Conservation (phyloP, 139 green algal genomes). For the Closterium sp. region DNA sequence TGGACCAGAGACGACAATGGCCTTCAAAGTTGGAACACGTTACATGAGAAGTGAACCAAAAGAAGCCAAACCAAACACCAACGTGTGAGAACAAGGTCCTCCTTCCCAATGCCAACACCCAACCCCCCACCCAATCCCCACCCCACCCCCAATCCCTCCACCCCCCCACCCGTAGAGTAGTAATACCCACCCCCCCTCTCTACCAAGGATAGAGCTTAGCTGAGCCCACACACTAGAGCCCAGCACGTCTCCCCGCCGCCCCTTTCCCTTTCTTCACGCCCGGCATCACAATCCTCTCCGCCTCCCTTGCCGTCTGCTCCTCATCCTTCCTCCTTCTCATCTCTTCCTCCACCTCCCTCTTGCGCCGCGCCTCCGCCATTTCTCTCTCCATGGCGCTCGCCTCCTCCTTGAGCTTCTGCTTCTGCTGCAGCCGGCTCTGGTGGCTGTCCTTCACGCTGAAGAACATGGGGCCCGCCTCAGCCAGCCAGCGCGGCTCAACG, state of each 20-base stretch:
- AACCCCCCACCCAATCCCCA: no score
- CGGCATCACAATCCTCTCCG: conserved; percentile 71
- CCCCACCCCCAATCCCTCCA: no score
- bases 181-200: no score
- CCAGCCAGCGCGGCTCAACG: conserved; percentile 95
- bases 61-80: no score
- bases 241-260: neutral
- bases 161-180: no score
- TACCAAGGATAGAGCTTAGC: no score
- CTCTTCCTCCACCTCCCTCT: conserved; percentile 53
- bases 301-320: conserved; percentile 55
- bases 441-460: conserved; percentile 89
- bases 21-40: no score
- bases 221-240: neutral
- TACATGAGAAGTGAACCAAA: no score
- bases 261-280: conserved; percentile 35
- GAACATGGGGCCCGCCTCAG: conserved; percentile 97
- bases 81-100: no score
- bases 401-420: conserved; percentile 70
- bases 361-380: conserved; percentile 78
- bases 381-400: conserved; percentile 57
- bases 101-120: no score
- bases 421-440: conserved; percentile 73
- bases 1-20: no score
- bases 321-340: conserved; percentile 50